A percentile compares a stretch with the other conserved stretches of the same genome.
Conservation (phyloP, 805 yeast genomes). For the Yarrowia deformans region DNA sequence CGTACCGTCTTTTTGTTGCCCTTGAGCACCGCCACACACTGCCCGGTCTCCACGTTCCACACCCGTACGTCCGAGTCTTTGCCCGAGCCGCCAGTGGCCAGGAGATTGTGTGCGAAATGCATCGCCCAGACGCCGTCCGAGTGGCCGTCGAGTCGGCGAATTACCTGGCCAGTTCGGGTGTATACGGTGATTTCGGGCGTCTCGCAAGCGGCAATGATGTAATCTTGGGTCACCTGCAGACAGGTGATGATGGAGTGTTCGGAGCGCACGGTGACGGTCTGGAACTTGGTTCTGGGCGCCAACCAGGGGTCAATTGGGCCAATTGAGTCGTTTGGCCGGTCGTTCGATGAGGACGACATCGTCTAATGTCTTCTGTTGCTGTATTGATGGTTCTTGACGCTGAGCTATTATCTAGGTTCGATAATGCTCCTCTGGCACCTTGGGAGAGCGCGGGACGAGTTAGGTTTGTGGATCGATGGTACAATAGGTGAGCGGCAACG, state of each 20-base stretch:
- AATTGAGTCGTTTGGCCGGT: slow-evolving; percentile 29
- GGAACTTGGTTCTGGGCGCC: slow-evolving; percentile 23
- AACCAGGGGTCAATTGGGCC: slow-evolving; percentile 35
- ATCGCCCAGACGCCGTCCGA: slow-evolving; percentile 98
- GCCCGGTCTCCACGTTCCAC: slow-evolving; percentile 92
- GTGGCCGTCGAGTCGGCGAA: slow-evolving; percentile 94
- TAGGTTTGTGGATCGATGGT: slow-evolving; percentile 21
- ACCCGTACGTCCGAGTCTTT: slow-evolving; percentile 97
- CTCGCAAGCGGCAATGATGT: slow-evolving; percentile 55
- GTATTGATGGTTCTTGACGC: background rate
- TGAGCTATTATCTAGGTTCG: slow-evolving; percentile 37
- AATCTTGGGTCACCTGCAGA: slow-evolving; percentile 50
- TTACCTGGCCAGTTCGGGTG: slow-evolving; percentile 51
- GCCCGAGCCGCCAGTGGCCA: slow-evolving; percentile 96
- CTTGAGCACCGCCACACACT: slow-evolving; percentile 72
- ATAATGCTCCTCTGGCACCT: slow-evolving; percentile 30
- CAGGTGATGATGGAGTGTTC: slow-evolving; percentile 53
- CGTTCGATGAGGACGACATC: slow-evolving; percentile 1
- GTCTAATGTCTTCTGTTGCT: slow-evolving; percentile 5
- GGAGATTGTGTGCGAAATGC: slow-evolving; percentile 85
- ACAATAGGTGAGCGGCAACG: background rate
- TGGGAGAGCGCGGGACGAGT: slow-evolving; percentile 27
- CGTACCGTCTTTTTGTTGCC: slow-evolving; percentile 89
- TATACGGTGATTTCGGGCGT: slow-evolving; percentile 55
- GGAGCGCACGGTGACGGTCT: slow-evolving; percentile 44